Conservation (phyloP, 805 yeast species). For the Cyberlindnera veronae region DNA sequence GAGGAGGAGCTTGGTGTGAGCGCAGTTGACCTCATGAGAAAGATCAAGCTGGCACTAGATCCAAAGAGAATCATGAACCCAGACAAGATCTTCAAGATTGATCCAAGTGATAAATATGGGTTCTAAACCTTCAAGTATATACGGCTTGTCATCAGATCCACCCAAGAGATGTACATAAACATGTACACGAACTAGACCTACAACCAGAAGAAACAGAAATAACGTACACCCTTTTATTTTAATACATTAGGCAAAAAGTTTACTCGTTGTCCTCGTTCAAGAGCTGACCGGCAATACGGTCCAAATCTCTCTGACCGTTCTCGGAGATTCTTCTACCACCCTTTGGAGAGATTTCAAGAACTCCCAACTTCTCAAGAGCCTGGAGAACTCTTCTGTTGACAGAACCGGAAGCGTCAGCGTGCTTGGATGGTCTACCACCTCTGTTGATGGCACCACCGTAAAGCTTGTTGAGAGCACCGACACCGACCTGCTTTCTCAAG, state of each 20-base stretch:
- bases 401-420: conserved; percentile 98
- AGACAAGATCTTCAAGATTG: conserved; percentile 28
- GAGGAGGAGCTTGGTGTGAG: conserved; percentile 63
- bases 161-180: too few relatives aligned
- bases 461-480: conserved; percentile 97
- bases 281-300: conserved; percentile 99
- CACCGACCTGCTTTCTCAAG: conserved; percentile 99
- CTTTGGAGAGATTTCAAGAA: conserved; percentile 91
- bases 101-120: neutral
- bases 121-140: too few relatives aligned
- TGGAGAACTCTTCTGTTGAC: conserved; percentile 98
- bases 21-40: conserved; percentile 70
- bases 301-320: conserved; percentile 99
- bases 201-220: too few relatives aligned
- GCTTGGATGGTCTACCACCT: conserved; percentile 98
- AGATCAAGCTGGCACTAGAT: conserved; percentile 66
- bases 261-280: conserved; percentile 83
- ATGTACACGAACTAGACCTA: too few relatives aligned
- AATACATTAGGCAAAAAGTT: conserved; percentile 16
- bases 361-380: conserved; percentile 97
- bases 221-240: conserved; percentile 14
- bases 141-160: too few relatives aligned
- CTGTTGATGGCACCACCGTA: conserved; percentile 99
- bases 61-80: conserved; percentile 64
- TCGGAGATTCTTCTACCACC: conserved; percentile 99